Evolutionary conservation across 805 yeast genomes (phyloP), one percentile per base, ranked within the genome.

Genomic region (Ogataea angusta): DNA sequence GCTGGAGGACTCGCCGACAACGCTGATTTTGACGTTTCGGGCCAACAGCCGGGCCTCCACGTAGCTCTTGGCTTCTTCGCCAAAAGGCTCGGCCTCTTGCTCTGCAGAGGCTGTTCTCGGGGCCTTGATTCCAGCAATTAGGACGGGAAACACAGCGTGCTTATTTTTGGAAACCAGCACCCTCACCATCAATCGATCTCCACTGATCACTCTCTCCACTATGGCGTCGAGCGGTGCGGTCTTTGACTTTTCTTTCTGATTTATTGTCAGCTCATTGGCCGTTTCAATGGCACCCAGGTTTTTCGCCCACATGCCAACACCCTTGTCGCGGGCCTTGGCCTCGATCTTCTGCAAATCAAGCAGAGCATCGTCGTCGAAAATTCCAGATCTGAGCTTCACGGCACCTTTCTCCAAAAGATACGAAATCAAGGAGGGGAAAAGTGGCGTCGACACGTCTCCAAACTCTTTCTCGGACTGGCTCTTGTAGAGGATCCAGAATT

Each of bases 151-250:
- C 21, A 75, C 71, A 30, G 72, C 74, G 45, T 85, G 93, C 29
- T 62, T 61, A n/a, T 63, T 62, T 34, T 68, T 63, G 43, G 66
- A 68, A 22, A 76, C 63, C 34, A 76, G 53, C 10, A 79, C 59
- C 29, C 95, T 74, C 10, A 77, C 74, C 27, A 82, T 66, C n/a
- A 86, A 61, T 34, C 95, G 68, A 63, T 87, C 95, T 35, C 95
- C 96, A 47, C 81, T 68, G 44, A 85, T 70, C 23, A 82, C 93
- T 53, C 75, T 79, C 62, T 87, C 95, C 18, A 87, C 82, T 42
- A 87, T 73, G 23, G 85, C 71, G 13, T 70, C 62, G 35, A 76
- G 60, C 18, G 80, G 76, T n/a, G 60, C 40, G 12, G 53, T 49
- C 38, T 56, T 57, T 7, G 78, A 69, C 42, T 60, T 60, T 13